Conservation (phyloP, 2,329 filamentous ascomycete genomes). For the Hortaea werneckii region DNA sequence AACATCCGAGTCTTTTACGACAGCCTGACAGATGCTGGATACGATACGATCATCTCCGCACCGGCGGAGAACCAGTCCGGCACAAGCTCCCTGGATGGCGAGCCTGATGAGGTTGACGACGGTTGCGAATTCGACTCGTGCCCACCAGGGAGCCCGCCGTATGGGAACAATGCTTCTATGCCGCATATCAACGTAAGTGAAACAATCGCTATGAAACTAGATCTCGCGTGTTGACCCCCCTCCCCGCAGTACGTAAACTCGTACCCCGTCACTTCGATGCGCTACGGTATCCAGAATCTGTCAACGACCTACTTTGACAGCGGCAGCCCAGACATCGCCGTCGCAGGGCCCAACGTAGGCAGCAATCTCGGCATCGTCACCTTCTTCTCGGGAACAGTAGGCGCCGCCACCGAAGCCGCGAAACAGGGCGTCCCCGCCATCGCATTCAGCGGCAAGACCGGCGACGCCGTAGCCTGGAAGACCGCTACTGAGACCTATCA, state of each 20-base stretch:
- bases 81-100: constrained; percentile 29
- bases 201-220: neutral
- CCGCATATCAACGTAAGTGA: constrained; percentile 39
- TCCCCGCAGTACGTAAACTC: constrained; percentile 56
- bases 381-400: constrained; percentile 57
- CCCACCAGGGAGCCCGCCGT: constrained; percentile 43
- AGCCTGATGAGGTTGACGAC: constrained; percentile 9
- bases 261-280: constrained; percentile 54
- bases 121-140: constrained; percentile 55
- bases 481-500: constrained; percentile 40
- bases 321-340: constrained; percentile 48
- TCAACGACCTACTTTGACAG: constrained; percentile 45
- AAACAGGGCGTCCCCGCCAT: constrained; percentile 52
- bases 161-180: constrained; percentile 47
- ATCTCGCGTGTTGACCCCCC: neutral
- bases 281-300: constrained; percentile 50
- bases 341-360: constrained; percentile 55
- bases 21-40: constrained; percentile 44
- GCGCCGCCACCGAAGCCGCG: constrained; percentile 51
- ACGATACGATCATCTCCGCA: constrained; percentile 54
- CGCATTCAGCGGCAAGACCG: constrained; percentile 52
- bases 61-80: constrained; percentile 59
- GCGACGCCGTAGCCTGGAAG: constrained; percentile 45
- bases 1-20: constrained; percentile 54
- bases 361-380: constrained; percentile 48